A percentile compares a stretch with the other conserved stretches of the same genome.
phyloP scores from a whole-genome alignment of 805 yeast species.

The Ogataea neopini region DNA sequence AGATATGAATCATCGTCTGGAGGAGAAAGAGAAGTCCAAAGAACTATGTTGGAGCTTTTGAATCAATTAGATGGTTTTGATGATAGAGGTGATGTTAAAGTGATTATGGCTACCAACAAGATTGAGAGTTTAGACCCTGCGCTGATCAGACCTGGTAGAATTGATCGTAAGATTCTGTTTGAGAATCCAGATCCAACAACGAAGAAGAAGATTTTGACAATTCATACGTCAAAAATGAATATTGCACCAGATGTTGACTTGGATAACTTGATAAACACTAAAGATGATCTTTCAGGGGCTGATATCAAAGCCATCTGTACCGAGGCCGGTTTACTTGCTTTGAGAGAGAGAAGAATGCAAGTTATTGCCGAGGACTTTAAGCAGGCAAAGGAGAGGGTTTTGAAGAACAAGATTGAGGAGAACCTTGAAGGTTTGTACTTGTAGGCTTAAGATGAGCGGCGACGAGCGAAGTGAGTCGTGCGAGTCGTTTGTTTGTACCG shows the following conservation, averaged over 20 bases:
- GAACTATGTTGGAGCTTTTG: constrained; percentile 94
- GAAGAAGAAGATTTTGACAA: constrained; percentile 86
- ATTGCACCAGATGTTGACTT: constrained; percentile 84
- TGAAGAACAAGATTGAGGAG: constrained; percentile 96
- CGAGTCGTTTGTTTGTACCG: too few relatives aligned
- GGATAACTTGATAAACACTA: constrained; percentile 83
- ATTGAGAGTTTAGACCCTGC: constrained; percentile 96
- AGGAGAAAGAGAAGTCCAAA: constrained; percentile 95
- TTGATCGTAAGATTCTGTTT: constrained; percentile 91
- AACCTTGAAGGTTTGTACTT: constrained; percentile 91
- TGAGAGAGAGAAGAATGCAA: constrained; percentile 97
- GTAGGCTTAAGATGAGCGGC: constrained; percentile 8
- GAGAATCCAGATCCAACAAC: constrained; percentile 95
- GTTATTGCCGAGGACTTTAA: constrained; percentile 93
- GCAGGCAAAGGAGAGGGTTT: constrained; percentile 89
- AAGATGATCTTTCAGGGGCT: constrained; percentile 95
- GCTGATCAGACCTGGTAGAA: constrained; percentile 93
- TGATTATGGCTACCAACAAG: constrained; percentile 96
- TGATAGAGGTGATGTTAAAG: constrained; percentile 96
- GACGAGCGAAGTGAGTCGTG: too few relatives aligned
- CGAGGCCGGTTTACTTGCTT: constrained; percentile 93
- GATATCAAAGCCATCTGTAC: constrained; percentile 97
- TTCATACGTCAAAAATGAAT: constrained; percentile 93
- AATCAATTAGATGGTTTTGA: constrained; percentile 97
- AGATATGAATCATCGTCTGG: constrained; percentile 91